A percentile compares a stretch with the other conserved stretches of the same genome.
Conservation (phyloP, 345 rosid genomes). For the Triadica sebifera region DNA sequence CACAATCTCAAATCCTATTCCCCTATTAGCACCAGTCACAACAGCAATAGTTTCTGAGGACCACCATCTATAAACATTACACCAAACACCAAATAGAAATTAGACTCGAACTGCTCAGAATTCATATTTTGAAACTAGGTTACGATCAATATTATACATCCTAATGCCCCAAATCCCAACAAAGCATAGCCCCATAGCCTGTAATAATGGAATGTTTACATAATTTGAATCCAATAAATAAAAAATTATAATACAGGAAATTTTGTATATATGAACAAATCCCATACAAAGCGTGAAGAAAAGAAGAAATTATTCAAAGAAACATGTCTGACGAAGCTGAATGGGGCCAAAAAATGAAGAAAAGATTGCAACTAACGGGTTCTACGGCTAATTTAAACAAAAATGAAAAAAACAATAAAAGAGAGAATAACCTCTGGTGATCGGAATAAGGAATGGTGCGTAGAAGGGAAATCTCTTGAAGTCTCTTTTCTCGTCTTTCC, state of each 20-base stretch:
- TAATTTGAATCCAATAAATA: not conserved
- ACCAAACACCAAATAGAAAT: conserved; percentile 8
- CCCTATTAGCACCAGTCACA: conserved; percentile 89
- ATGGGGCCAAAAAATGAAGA: not conserved
- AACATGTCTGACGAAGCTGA: not conserved
- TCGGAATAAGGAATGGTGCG: conserved; percentile 90
- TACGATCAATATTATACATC: not conserved
- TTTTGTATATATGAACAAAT: not conserved
- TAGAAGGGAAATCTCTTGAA: conserved; percentile 50
- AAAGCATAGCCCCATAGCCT: not conserved
- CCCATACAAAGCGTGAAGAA: too few species aligned
- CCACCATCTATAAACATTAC: conserved; percentile 73
- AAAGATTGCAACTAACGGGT: not conserved
- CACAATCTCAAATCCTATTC: conserved; percentile 91
- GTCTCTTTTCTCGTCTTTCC: conserved; percentile 77
- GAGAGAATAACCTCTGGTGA: conserved; percentile 62
- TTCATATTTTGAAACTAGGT: not conserved
- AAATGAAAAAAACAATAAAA: not conserved
- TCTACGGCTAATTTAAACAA: not conserved
- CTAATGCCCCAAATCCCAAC: not conserved
- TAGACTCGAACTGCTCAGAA: not conserved
- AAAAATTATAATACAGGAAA: not conserved
- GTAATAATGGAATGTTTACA: not conserved
- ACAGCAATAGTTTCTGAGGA: conserved; percentile 77
- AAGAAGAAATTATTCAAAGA: not conserved